A percentile compares a stretch with the other conserved stretches of the same genome.
These are phyloP conservation scores for Chenopodium suecicum DNA, from an alignment of 148 eudicot species.

Conservation along the genomic window DNA sequence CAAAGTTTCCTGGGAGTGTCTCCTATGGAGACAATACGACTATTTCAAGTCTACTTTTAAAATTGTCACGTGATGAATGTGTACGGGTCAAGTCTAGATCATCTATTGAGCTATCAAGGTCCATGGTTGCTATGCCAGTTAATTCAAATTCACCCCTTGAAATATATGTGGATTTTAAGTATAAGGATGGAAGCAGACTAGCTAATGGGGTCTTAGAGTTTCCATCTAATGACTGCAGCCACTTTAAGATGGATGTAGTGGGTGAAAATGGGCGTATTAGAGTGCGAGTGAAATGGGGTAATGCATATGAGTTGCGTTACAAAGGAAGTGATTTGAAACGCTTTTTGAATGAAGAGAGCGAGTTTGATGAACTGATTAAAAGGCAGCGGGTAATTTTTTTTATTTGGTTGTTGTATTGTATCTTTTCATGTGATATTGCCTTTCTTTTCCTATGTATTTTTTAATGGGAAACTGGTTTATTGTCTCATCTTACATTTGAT, in stretches of 20 bases:
- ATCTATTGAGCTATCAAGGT: not conserved
- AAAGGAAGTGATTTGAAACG: not conserved
- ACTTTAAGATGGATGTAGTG: not conserved
- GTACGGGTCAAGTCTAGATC: not conserved
- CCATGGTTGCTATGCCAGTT: constrained; percentile 7
- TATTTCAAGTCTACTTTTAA: not conserved
- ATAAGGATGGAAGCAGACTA: not conserved
- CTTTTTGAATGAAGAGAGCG: not conserved
- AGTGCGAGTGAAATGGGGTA: constrained; percentile 8
- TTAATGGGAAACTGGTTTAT: not conserved
- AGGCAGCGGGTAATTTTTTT: not conserved
- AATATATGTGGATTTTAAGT: not conserved
- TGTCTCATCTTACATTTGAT: not conserved
- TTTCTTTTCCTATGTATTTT: too few species aligned
- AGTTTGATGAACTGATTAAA: not conserved
- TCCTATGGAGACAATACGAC: not conserved
- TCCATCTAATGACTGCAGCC: not conserved
- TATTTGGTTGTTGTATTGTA: not conserved
- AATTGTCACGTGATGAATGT: not conserved
- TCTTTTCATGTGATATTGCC: too few species aligned
- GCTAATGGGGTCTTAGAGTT: not conserved
- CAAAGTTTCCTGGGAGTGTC: not conserved
- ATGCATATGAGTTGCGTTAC: not conserved
- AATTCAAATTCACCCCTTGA: not conserved
- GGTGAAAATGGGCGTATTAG: constrained; percentile 5